Evolutionary conservation across 768 basidiomycete species (phyloP).

Genomic region (Daedaleopsis nitida): DNA sequence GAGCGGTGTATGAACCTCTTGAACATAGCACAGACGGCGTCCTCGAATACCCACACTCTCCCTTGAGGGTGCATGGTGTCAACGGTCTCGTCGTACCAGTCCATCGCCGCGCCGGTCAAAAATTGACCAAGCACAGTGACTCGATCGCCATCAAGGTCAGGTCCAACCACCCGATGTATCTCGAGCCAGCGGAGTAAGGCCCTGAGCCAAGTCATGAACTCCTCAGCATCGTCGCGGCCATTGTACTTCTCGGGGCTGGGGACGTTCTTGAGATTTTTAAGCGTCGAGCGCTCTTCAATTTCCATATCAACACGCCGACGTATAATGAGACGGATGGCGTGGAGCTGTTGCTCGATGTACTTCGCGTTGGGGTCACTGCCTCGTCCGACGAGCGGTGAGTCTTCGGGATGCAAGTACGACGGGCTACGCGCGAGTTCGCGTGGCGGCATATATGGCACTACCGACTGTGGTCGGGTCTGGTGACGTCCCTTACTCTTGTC

Average conservation of each 20-base stretch:
- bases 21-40: background rate
- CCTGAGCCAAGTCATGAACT: background rate
- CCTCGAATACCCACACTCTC: background rate
- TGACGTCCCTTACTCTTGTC: too few relatives aligned
- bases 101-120: background rate
- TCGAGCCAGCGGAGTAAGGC: background rate
- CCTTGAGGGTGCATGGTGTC: background rate
- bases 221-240: constrained; percentile 2
- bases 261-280: background rate
- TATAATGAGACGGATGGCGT: background rate
- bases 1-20: background rate
- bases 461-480: too few relatives aligned
- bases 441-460: too few relatives aligned
- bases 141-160: background rate
- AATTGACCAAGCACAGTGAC: background rate
- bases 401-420: too few relatives aligned
- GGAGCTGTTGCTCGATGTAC: background rate
- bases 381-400: too few relatives aligned
- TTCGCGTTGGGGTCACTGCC: background rate
- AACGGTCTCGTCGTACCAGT: constrained; percentile 1
- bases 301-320: background rate
- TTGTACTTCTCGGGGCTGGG: background rate
- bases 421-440: too few relatives aligned
- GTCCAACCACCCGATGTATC: background rate
- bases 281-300: background rate